Evolutionary conservation across 768 basidiomycete genomes (phyloP), one percentile per base, ranked within the genome.

Genomic region (Podaxis mareebaensis): DNA sequence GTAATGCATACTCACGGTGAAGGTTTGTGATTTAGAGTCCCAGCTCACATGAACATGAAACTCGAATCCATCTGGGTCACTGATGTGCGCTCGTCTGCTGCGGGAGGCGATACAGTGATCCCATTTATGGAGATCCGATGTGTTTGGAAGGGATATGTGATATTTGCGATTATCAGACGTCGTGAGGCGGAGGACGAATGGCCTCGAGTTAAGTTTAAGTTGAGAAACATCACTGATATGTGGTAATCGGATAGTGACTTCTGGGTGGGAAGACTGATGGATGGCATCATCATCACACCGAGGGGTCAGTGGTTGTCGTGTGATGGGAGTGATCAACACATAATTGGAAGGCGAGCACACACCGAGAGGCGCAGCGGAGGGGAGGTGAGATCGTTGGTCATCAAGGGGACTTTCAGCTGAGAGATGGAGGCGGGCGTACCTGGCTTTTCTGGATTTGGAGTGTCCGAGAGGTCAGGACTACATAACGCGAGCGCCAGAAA

Each of bases 221-320:
- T 63, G 61, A 39, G 61, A 63, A 63, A 63, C 55, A 57, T 63
- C 61, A 63, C n/a, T 56, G 61, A 63, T 57, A 20, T 57, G 61
- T 17, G 54, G 54, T 46, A 57, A 63, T 57, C 42, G 61, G 40
- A 63, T 51, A 28, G 55, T 63, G 54, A 39, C 48, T 56, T 63
- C 61, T 39, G 61, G 61, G 54, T 51, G 61, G 17, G 61, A 63
- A 48, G 46, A 38, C 61, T 63, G 48, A 51, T 56, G 42, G 13
- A 57, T 63, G 54, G 33, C 36, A 51, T 49, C 61, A 63, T 26
- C 44, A 36, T 30, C 42, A 44, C 38, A 61, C 39, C 20, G 42
- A 46, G 38, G 20, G 28, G 52, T 53, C n/a, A 53, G 55, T 55
- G 52, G 60, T 53, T 10, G 53, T 51, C 17, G 38, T 40, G n/a